Evolutionary conservation across 1,284 basidiomycete genomes (phyloP).

Genomic region (Takashimella koratensis): DNA sequence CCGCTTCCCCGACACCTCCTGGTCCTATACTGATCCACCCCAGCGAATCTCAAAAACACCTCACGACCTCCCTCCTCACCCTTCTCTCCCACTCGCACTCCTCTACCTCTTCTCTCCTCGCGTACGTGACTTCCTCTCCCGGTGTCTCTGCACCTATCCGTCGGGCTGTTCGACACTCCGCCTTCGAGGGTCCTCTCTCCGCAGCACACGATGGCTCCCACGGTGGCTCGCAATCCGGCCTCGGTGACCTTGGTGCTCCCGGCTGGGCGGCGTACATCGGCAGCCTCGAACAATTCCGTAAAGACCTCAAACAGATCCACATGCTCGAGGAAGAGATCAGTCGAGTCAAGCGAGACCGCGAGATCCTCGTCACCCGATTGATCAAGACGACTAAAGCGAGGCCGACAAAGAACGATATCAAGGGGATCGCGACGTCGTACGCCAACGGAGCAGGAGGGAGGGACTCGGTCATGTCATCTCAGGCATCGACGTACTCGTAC

Average conservation of each 20-base stretch:
- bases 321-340: conserved; percentile 48
- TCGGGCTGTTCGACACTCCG: conserved; percentile 45
- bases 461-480: conserved; percentile 20
- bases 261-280: conserved; percentile 47
- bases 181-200: conserved; percentile 47
- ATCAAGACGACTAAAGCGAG: conserved; percentile 48
- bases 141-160: conserved; percentile 45
- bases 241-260: conserved; percentile 24
- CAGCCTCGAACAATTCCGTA: conserved; percentile 45
- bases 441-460: conserved; percentile 7
- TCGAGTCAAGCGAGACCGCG: conserved; percentile 46
- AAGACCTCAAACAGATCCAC: conserved; percentile 49
- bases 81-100: conserved; percentile 49
- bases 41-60: conserved; percentile 47
- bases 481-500: conserved; percentile 27
- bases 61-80: conserved; percentile 44
- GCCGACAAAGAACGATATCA: conserved; percentile 44
- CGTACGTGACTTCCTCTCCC: conserved; percentile 49
- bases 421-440: conserved; percentile 35
- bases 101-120: conserved; percentile 48
- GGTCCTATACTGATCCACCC: not conserved
- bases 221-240: conserved; percentile 4
- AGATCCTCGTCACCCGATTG: conserved; percentile 47
- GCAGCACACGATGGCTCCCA: conserved; percentile 5
- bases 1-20: not conserved